A percentile compares a stretch with the other conserved stretches of the same genome.
Conservation (phyloP, 2,329 filamentous ascomycete species). For the Apiospora sp. region DNA sequence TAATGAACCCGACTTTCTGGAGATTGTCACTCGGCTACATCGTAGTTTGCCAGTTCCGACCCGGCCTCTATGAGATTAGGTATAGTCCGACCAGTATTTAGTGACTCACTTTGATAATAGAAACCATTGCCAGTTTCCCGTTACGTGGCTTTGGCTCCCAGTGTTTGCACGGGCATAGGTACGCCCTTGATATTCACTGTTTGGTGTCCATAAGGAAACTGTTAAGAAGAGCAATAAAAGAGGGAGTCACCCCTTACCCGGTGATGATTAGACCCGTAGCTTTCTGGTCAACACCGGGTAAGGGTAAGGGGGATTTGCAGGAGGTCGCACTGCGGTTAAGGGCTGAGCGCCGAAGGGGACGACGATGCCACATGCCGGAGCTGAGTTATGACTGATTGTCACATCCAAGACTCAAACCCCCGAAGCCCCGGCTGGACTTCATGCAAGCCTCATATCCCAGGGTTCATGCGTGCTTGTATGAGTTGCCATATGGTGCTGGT, state of each 20-base stretch:
- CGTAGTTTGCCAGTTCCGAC: slow-evolving; percentile 36
- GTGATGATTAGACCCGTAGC: too few relatives aligned
- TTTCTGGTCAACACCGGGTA: neutral
- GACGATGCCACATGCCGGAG: neutral
- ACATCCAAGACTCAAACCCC: neutral
- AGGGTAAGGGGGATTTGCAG: too few relatives aligned
- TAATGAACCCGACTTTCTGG: slow-evolving; percentile 71
- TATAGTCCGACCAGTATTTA: neutral
- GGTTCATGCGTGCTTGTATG: neutral
- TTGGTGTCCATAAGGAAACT: too few relatives aligned
- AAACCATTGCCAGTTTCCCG: neutral
- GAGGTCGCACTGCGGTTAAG: too few relatives aligned
- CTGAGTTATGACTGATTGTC: neutral
- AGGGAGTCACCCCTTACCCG: too few relatives aligned
- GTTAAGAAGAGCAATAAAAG: too few relatives aligned
- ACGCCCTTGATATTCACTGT: too few relatives aligned
- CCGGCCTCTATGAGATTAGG: neutral
- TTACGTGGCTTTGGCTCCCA: neutral
- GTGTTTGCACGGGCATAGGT: too few relatives aligned
- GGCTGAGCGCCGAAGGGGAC: too few relatives aligned
- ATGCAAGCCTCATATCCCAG: neutral
- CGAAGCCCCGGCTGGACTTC: neutral
- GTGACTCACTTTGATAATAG: neutral
- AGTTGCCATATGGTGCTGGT: neutral
- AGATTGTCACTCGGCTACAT: slow-evolving; percentile 56